Conservation (phyloP, 2,329 filamentous ascomycete species). For the Aspergillus caelatus region DNA sequence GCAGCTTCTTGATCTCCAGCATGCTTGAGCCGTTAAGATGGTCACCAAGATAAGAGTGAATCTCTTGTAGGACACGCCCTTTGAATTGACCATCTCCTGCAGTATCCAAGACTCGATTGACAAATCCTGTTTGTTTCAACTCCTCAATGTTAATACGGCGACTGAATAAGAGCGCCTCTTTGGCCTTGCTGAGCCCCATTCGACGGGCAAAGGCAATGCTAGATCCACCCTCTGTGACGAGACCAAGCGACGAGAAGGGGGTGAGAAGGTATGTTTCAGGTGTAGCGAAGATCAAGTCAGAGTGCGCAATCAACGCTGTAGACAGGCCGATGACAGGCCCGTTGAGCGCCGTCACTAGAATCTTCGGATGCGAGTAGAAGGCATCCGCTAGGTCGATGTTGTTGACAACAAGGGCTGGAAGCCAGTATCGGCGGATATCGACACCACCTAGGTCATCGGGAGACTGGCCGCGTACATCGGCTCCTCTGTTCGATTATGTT, state of each 20-base stretch:
- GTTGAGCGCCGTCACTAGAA: constrained; percentile 80
- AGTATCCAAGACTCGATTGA: constrained; percentile 63
- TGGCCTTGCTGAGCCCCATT: constrained; percentile 64
- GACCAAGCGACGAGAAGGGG: constrained; percentile 76
- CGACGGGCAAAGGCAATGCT: constrained; percentile 70
- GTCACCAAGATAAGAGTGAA: neutral
- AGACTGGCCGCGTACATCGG: too few species aligned
- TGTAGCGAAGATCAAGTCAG: constrained; percentile 82
- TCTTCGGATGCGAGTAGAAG: constrained; percentile 80
- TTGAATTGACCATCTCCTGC: neutral
- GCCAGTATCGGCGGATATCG: neutral
- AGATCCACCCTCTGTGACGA: constrained; percentile 78
- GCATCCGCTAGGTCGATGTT: constrained; percentile 80
- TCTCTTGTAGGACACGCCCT: neutral
- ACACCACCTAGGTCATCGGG: too few species aligned
- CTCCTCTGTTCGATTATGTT: too few species aligned
- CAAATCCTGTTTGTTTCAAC: constrained; percentile 69
- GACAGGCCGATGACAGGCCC: constrained; percentile 79
- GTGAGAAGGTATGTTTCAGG: constrained; percentile 76
- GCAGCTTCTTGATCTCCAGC: constrained; percentile 4
- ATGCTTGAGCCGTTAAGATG: constrained; percentile 3
- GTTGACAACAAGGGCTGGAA: constrained; percentile 42
- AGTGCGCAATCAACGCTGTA: constrained; percentile 72
- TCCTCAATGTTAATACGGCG: constrained; percentile 68
- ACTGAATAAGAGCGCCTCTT: constrained; percentile 84